Base-by-base conservation (phyloP, 345 rosid genomes). In the Linum lewisii region DNA sequence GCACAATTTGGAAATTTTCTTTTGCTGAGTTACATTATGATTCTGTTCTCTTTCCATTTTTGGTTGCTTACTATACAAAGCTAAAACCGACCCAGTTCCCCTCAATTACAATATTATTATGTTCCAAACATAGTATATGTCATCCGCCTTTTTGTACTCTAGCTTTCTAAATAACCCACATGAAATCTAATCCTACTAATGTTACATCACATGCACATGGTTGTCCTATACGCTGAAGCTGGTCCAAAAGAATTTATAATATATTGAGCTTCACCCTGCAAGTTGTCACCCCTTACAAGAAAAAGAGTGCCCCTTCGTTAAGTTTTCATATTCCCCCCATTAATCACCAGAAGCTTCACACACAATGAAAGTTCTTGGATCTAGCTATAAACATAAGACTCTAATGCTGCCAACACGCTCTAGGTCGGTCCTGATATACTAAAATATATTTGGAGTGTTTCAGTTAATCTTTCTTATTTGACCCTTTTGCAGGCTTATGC, bases 121-220 rank as follows among this genome's bases (percentile, higher is more conserved):
- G 26, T 54, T 54, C 14, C 26, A 54, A 68, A 77, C 73, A 72
- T 66, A 53, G 50, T 68, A 65, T 54, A 53, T 81, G 34, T 65
- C 74, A 44, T 67, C 73, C 54, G 72, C 67, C 66, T 47, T 29
- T 54, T n/a, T 24, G 36, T 20, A 63, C 42, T 0, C 38, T 0
- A 34, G 38, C 38, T 34, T 34, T 34, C 38, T 29, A 69, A 42
- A 65, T 67, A 58, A 56, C 72, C 76, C 86, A 65, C 80, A 76
- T 78, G 90, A 88, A 58, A 71, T 64, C 67, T 61, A 57, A 85
- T 80, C 92, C 74, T 62, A 34, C 25, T 66, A 67, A 62, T 63
- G 73, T 57, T 68, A 67, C 69, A 67, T 73, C 81, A 74, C 83
- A 76, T 76, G 90, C 88, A 77, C 77, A 66, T 63, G 82, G 65